Evolutionary conservation across 2,329 filamentous ascomycete species (phyloP).

Genomic region (Ceratocystis cacaofunesta): DNA sequence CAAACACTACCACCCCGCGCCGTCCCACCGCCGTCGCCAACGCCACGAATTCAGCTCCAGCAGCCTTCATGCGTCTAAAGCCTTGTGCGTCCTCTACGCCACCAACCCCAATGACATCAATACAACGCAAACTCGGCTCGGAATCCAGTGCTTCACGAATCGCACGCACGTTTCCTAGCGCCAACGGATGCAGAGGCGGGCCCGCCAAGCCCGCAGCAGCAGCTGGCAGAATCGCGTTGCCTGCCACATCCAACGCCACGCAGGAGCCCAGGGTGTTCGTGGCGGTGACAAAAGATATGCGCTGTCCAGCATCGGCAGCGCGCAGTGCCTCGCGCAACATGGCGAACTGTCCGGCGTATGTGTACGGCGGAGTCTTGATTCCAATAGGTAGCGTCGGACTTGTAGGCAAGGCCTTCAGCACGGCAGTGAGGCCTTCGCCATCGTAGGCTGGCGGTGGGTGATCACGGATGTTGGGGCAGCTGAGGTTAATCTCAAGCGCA

Average conservation of each 20-base stretch:
- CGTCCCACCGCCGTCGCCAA: conserved; percentile 55
- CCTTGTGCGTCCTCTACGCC: conserved; percentile 52
- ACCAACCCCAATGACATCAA: conserved; percentile 56
- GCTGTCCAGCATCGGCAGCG: conserved; percentile 18
- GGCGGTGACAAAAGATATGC: conserved; percentile 50
- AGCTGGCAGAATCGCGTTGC: conserved; percentile 29
- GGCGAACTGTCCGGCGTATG: conserved; percentile 49
- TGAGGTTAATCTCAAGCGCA: conserved; percentile 63
- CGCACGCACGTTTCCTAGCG: conserved; percentile 59
- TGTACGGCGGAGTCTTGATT: conserved; percentile 65
- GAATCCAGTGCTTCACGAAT: conserved; percentile 45
- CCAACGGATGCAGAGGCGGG: conserved; percentile 54
- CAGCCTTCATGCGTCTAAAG: conserved; percentile 49
- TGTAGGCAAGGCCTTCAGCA: conserved; percentile 35
- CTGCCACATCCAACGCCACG: conserved; percentile 35
- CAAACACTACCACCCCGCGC: conserved; percentile 47
- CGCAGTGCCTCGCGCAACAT: conserved; percentile 38
- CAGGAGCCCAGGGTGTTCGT: conserved; percentile 60
- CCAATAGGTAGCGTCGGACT: conserved; percentile 34
- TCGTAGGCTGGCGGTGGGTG: conserved; percentile 59
- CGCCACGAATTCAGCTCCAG: conserved; percentile 51
- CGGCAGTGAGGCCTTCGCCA: conserved; percentile 33
- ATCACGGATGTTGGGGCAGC: conserved; percentile 58
- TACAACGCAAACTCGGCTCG: conserved; percentile 31
- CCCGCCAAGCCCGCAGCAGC: conserved; percentile 57